Base-by-base conservation (phyloP, 345 rosid genomes). In the Schrenkiella parvula region DNA sequence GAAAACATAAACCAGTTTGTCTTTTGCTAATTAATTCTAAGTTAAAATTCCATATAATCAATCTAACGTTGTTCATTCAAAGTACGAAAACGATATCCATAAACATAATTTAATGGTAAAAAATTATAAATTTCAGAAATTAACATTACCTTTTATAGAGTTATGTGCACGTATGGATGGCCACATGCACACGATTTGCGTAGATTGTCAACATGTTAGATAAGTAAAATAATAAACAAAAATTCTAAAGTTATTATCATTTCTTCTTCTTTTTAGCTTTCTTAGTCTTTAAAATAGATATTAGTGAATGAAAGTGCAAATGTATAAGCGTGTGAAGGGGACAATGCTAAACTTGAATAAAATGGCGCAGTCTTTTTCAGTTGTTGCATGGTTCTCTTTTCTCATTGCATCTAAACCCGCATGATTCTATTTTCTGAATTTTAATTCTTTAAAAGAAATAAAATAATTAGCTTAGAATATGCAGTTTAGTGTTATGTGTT, bases 351-450 rank as follows among this genome's bases (percentile, higher is more conserved):
- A 39, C 54, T 74, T 58, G 69, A 74, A 66, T 31, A 55, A 76
- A 41, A 46, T 66, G 72, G 66, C 61, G 78, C 78, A 73, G 72
- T 48, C 72, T 57, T 73, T 73, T 65, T 35, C 47, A 6, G 22
- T 23, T 6, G 25, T 43, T 28, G 57, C 48, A 64, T 64, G 56
- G 31, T 53, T 64, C 31, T 60, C 68, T 54, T 55, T 73, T 65
- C 66, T 56, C 71, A 65, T 28, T 37, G 71, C 51, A 56, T 55
- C 65, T 39, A 44, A 62, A 72, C 65, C 53, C 60, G 8, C 35
- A 52, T 29, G 60, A 32, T 18, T 17, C 29, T 47, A 48, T 48
- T 60, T 15, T 44, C 5, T 66, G 71, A 66, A 5, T 6, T 50
- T 34, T n/a, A 13, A 48, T 34, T 50, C 23, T 48, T 34, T 10